Conservation (phyloP, 306 rosid genomes). For the Adenanthera pavonina region DNA sequence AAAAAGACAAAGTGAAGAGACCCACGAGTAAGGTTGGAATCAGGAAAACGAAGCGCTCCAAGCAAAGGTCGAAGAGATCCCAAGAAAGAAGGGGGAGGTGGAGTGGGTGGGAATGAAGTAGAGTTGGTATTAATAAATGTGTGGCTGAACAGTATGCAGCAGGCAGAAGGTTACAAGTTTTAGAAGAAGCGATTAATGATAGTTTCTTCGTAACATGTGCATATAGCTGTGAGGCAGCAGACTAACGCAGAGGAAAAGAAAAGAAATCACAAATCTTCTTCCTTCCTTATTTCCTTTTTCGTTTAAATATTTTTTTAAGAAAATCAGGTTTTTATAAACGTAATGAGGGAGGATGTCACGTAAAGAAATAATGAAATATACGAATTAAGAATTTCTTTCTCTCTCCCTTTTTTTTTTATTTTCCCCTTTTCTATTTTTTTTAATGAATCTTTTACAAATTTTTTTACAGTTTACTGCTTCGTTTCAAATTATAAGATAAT, state of each 20-base stretch:
- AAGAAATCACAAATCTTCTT: neutral
- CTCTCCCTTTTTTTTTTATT: no score
- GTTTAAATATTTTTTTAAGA: neutral
- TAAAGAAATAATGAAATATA: no score
- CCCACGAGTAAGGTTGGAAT: neutral
- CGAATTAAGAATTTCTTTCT: no score
- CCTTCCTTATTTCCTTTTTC: neutral
- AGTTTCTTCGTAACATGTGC: constrained; percentile 17
- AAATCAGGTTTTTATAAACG: no score
- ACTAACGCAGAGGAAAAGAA: neutral
- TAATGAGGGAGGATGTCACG: no score
- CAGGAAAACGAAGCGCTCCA: neutral
- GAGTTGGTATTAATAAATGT: neutral
- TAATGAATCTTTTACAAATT: no score
- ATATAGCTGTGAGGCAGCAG: neutral
- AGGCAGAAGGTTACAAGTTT: neutral
- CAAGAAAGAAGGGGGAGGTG: neutral
- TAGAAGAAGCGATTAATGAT: constrained; percentile 21
- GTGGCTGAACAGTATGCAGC: neutral
- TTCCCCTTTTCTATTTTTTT: no score
- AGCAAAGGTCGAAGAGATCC: neutral
- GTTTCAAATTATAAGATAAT: no score
- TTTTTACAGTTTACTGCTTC: no score
- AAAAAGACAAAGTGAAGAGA: neutral
- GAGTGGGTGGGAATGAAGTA: neutral